Percentiles rank a stretch among this genome's conserved stretches.
These are phyloP conservation scores for Cercophora sp. DNA, from an alignment of 495 filamentous ascomycete genomes.

Conservation along the genomic window DNA sequence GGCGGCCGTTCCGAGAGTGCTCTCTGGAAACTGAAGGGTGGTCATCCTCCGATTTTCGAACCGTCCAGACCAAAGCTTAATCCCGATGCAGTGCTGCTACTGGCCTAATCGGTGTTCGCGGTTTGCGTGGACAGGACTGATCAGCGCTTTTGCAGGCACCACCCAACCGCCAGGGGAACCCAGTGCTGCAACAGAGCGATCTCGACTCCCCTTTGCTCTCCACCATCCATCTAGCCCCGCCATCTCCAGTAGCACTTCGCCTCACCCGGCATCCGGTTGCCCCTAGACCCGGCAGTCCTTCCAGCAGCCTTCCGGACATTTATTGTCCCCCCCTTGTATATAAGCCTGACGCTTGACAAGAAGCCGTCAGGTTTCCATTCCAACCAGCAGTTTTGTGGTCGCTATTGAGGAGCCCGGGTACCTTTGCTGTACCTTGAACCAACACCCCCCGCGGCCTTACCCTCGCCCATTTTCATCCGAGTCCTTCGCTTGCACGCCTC, in stretches of 20 bases:
- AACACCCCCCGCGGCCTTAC: not conserved
- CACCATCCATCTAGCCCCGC: conserved; percentile 21
- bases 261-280: conserved; percentile 22
- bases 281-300: conserved; percentile 1
- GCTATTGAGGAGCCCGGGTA: conserved; percentile 38
- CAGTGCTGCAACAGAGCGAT: conserved; percentile 17
- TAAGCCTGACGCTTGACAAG: conserved; percentile 23
- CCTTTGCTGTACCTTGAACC: conserved; percentile 29
- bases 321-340: conserved; percentile 15
- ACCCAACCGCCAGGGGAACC: conserved; percentile 4
- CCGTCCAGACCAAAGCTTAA: conserved; percentile 18
- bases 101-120: too few relatives aligned
- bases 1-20: too few relatives aligned
- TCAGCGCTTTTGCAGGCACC: conserved; percentile 10
- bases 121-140: not conserved
- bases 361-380: conserved; percentile 17
- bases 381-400: conserved; percentile 34
- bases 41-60: not conserved
- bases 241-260: conserved; percentile 19
- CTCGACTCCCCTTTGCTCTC: conserved; percentile 29
- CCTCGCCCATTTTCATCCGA: not conserved
- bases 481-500: conserved; percentile 4
- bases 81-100: too few relatives aligned
- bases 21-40: too few relatives aligned
- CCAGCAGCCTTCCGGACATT: not conserved